Base-by-base conservation (phyloP, 2,329 filamentous ascomycete species). In the Plenodomus biglobosus region DNA sequence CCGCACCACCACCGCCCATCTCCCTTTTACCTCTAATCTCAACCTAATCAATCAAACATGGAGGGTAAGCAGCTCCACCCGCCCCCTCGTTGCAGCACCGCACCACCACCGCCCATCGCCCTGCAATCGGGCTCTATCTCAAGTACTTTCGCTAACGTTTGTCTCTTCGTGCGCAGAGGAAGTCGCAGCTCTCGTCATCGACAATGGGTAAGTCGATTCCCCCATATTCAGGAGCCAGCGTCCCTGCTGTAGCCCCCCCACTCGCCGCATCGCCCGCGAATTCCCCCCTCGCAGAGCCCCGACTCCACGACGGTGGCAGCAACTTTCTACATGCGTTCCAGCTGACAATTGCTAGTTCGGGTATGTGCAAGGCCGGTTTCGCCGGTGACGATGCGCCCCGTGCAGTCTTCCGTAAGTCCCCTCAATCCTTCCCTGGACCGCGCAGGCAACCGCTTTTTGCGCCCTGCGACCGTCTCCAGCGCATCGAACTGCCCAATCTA, bases 331-430 rank as follows among this genome's bases (percentile, higher is more conserved):
- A n/a, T n/a, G n/a, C n/a, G n/a, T n/a, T n/a, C n/a, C n/a, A 62
- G 60, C 72, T 75, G 66, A 75, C 71, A 47, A 49, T 55, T 56
- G 72, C 59, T 78, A 97, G 92, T 87, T 97, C 94, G 81, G 94
- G 94, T 86, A 97, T 99, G 94, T 99, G 94, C 84, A 99, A 99
- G 85, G 94, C 94, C 88, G 94, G 94, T 92, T 99, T 99, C 82
- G 94, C 94, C 84, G 94, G 94, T 91, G 94, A 99, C 76, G 94
- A 99, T 88, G 94, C 94, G 81, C 94, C 94, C 78, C 87, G 94
- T 86, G 94, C 94, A 81, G 94, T 99, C 77, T 99, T 99, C 87
- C 94, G 92, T 97, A 88, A 96, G 92, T 92, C 56, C 63, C 59
- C 43, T 46, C 18, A 7, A 32, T 11, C 27, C 27, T 42, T 44